Conservation (phyloP, 2,329 filamentous ascomycete species). For the Cordyceps tenuipes region DNA sequence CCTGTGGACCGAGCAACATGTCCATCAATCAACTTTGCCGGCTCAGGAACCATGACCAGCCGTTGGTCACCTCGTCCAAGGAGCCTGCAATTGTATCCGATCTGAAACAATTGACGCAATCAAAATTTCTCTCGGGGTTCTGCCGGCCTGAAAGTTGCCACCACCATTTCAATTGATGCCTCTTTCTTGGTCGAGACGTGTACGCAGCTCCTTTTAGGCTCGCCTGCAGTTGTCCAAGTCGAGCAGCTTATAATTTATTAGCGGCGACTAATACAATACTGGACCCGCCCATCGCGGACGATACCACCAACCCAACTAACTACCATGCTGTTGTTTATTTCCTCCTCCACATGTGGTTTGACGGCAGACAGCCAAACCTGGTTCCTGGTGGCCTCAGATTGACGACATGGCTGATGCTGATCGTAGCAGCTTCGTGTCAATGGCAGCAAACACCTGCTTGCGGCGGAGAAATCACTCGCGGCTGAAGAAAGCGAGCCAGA, state of each 20-base stretch:
- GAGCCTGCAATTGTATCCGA: not conserved
- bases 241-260: no score
- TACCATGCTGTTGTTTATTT: constrained; percentile 1
- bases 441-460: not conserved
- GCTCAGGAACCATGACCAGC: not conserved
- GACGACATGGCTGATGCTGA: not conserved
- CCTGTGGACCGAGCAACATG: not conserved
- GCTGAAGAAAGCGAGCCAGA: not conserved
- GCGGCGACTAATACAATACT: not conserved
- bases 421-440: not conserved
- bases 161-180: not conserved
- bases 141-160: not conserved
- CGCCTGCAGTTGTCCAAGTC: not conserved
- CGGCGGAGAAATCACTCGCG: not conserved
- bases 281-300: not conserved
- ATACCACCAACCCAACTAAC: not conserved
- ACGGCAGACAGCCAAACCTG: not conserved
- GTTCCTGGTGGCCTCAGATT: not conserved
- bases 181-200: not conserved
- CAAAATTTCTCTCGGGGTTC: not conserved
- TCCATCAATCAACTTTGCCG: no score
- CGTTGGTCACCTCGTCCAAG: not conserved
- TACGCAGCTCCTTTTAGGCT: not conserved
- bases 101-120: constrained; percentile 5
- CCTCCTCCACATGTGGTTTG: constrained; percentile 1